Percentiles rank a stretch among this genome's conserved stretches.
Conservation (phyloP, 495 filamentous ascomycete species). For the Sporormia fimetaria region DNA sequence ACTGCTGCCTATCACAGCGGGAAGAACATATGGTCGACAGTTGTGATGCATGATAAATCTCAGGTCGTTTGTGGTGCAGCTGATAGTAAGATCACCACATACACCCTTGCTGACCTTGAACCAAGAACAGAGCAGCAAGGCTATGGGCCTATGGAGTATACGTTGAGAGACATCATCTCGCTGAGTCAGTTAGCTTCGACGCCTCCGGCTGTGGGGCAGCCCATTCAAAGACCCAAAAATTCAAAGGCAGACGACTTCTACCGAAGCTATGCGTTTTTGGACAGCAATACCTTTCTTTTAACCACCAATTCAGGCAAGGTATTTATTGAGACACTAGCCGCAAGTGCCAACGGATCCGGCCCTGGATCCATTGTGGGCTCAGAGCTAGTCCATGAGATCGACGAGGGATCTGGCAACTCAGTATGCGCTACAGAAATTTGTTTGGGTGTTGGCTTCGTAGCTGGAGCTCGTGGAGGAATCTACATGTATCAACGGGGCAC, state of each 20-base stretch:
- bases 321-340: conserved; percentile 1
- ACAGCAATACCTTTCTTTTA: conserved; percentile 11
- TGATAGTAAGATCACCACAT: conserved; percentile 46
- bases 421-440: conserved; percentile 4
- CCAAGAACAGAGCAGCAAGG: no score
- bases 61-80: conserved; percentile 73
- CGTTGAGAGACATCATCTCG: conserved; percentile 2
- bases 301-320: conserved; percentile 23
- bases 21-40: conserved; percentile 84
- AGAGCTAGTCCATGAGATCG: conserved; percentile 1
- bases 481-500: conserved; percentile 7
- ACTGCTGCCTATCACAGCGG: conserved; percentile 58
- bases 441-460: conserved; percentile 13
- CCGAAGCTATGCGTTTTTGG: conserved; percentile 23
- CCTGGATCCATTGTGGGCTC: background rate
- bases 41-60: conserved; percentile 31
- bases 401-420: conserved; percentile 21
- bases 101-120: no score
- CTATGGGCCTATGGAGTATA: conserved; percentile 13
- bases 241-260: conserved; percentile 19
- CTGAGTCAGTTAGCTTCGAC: background rate
- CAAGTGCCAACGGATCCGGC: background rate
- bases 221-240: background rate
- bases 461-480: conserved; percentile 16
- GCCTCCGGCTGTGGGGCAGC: background rate